Percentiles rank a stretch among this genome's conserved stretches.
phyloP scores from a whole-genome alignment of 106 monocot genomes.

The Posidonia australis region DNA sequence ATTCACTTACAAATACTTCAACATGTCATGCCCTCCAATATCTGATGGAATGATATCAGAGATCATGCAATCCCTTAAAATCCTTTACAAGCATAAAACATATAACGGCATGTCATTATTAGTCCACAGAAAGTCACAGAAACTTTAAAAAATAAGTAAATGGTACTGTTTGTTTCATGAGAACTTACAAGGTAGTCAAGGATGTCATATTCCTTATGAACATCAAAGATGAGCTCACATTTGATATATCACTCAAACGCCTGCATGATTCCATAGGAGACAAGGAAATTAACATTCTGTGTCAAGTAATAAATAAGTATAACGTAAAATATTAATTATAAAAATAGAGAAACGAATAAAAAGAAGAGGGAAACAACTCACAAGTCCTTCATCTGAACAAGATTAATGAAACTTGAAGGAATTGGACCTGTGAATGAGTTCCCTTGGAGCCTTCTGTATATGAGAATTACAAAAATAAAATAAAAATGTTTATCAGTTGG shows the following conservation, averaged over 20 bases:
- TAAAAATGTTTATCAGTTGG: neutral
- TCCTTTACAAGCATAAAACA: constrained; percentile 8
- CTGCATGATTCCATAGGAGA: neutral
- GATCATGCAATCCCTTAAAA: constrained; percentile 16
- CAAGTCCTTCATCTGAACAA: constrained; percentile 3
- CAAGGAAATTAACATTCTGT: neutral
- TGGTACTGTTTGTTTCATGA: neutral
- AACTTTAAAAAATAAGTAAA: neutral
- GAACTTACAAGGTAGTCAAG: constrained; percentile 11
- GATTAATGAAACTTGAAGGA: constrained; percentile 9
- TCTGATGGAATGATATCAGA: constrained; percentile 8
- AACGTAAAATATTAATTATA: neutral
- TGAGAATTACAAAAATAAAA: neutral
- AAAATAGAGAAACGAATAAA: neutral
- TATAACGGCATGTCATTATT: neutral
- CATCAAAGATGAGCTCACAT: constrained; percentile 10
- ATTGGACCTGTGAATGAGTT: constrained; percentile 23
- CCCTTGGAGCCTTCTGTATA: constrained; percentile 12
- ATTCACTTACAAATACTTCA: constrained; percentile 38
- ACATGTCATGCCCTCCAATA: neutral
- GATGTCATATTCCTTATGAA: constrained; percentile 16
- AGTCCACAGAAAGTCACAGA: neutral
- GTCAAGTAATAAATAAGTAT: no score
- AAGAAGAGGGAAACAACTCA: constrained; percentile 2
- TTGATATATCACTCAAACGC: constrained; percentile 11